Base-by-base conservation (phyloP, 208 protist genomes). In the Leishmania tarentolae region DNA sequence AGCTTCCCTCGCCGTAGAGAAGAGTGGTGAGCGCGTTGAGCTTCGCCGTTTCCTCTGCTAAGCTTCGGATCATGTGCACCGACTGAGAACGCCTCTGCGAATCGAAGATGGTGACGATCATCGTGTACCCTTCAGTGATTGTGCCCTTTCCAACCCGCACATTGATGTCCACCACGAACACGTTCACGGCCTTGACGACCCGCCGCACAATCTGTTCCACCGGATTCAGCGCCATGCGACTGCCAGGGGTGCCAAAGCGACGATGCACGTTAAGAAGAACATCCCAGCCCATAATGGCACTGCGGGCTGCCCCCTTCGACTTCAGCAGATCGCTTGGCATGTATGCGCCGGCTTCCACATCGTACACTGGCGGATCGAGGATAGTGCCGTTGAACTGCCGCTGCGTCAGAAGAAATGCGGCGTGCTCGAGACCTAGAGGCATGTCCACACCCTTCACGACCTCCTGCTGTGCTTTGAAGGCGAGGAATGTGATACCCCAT, bases 101-200 rank as follows among this genome's bases (percentile, higher is more conserved):
- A 81, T 96, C 91, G 79, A 95, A 98, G 79, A 98, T 94, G 66
- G 93, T 98, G 44, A 95, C 95, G 82, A 97, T 91, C 95, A 98
- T 98, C 42, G 95, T 98, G 87, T 91, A 89, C n/a, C 95, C 95
- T 66, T 98, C 93, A 15, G 89, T 80, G 72, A 98, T 97, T 6
- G 95, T 96, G 42, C 95, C 95, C 76, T 94, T 94, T 13, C 95
- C 95, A 21, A 98, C 92, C 15, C 95, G 87, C 37, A 96, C 90
- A 78, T 98, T 89, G 71, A 98, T 95, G 78, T 98, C 95, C 17
- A 98, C 92, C 21, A 96, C 91, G 85, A 98, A 98, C 21, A 98
- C 83, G 80, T 98, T 98, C 28, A 98, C 95, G 28, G 91, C 91
- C 86, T 97, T 96, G 68, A 98, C 95, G 2, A 93, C 95, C 47